Base-by-base conservation (phyloP, 768 basidiomycete genomes). In the Flagelloscypha sp. region DNA sequence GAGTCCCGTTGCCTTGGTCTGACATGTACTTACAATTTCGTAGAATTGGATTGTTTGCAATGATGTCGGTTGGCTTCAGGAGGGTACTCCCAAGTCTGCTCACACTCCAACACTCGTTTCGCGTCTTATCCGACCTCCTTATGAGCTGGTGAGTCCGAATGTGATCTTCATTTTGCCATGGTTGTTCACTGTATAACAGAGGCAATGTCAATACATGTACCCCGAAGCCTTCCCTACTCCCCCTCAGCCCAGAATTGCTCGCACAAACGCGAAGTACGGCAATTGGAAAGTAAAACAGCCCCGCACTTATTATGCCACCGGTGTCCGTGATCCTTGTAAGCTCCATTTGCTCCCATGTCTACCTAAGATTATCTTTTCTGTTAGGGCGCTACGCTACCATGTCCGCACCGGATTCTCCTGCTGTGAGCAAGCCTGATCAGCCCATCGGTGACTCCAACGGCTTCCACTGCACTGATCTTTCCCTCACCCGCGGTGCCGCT, bases 121-220 rank as follows among this genome's bases (percentile, higher is more conserved):
- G 2, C 65, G 75, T 6, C 61, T 77, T 3, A 56, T 78, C 16
- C 68, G 73, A 42, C 73, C 73, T 0, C 24, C 48, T 11, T 78
- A 76, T 45, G 76, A 78, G 45, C 53, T 76, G 50, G 74, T 74
- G 41, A 16, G 64, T 47, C 7, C 18, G 9, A 10, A 22, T 40
- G 42, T 29, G 24, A 35, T 12, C 13, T 29, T 21, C 33, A 17
- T 24, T 23, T 20, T 27, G 25, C 11, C 35, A 13, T 5, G 3
- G 21, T 8, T 13, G 36, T 33, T 20, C 6, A 9, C 24, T 25
- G 33, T 8, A 10, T n/a, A n/a, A 12, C 44, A 81, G 77, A 66
- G 82, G n/a, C 77, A 76, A 70, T 84, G 81, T 53, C 70, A 70
- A 38, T 61, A 70, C 40, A 73, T 74, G 72, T 84, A 82, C 61